Base-by-base conservation (phyloP, 75 land plant genomes). In the Sequoia sempervirens region DNA sequence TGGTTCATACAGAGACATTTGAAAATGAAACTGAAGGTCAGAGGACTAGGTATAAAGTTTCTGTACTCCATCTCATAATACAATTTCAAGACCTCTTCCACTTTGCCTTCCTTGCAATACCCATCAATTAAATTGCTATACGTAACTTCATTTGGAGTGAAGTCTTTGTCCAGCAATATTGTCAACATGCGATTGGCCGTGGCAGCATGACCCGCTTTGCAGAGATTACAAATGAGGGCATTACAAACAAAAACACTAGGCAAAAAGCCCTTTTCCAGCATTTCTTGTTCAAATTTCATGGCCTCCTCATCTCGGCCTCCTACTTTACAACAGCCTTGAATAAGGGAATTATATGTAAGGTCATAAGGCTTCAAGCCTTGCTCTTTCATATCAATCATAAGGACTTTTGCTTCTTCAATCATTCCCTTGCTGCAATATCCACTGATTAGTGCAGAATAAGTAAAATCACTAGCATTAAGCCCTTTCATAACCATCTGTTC, bases 401-500 rank as follows among this genome's bases (percentile, higher is more conserved):
- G 82, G 5, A 50, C 40, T 38, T 14, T 46, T 45, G 91, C 89
- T 80, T 93, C 90, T 14, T 87, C 88, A 75, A 93, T 84, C 80
- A 15, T 87, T 34, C 90, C 92, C 15, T 82, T 61, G 18, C 70
- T 37, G 81, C 89, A 90, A 73, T 88, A 58, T 7, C 58, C 84
- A 15, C 86, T 84, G 40, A 91, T 91, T 46, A 91, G 89, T 8
- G 56, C 41, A 58, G 90, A 87, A 78, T 87, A 87, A 1, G 87
- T 58, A 81, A 91, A 91, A 34, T 88, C 47, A 86, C 90, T 91
- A 40, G 85, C 50, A 23, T 43, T 28, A 52, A 86, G 88, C 11
- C 91, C 93, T 87, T 88, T 91, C 47, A 86, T 91, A 5, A 88
- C 40, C 94, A 88, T 93, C 79, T 84, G 89, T 36, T 88, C 84